Evolutionary conservation across 106 monocot genomes (phyloP).

Genomic region (Dioscorea zingiberensis): DNA sequence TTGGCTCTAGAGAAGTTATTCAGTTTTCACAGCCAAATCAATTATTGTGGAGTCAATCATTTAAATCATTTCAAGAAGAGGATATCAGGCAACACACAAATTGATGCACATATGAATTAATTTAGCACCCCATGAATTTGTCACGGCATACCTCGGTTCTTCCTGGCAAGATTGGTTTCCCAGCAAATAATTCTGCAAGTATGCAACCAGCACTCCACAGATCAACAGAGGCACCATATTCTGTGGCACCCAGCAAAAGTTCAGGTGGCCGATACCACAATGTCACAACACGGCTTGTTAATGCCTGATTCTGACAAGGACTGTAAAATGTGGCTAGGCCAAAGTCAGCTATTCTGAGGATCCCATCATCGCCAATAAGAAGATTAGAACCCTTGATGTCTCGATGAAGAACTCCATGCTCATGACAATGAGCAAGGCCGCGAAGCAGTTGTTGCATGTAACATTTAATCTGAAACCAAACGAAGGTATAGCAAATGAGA

Average conservation of each 20-base stretch:
- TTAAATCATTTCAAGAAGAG: too few species aligned
- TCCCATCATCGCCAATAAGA: conserved; percentile 60
- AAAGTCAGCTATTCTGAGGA: conserved; percentile 73
- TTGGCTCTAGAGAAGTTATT: too few species aligned
- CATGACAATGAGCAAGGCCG: conserved; percentile 81
- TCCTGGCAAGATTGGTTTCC: conserved; percentile 87
- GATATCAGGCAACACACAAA: too few species aligned
- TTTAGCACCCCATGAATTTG: too few species aligned
- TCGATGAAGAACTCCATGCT: conserved; percentile 61
- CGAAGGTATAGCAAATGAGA: not conserved
- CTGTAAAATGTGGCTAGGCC: conserved; percentile 56
- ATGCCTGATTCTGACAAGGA: conserved; percentile 42
- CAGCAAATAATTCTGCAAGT: conserved; percentile 70
- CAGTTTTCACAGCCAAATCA: too few species aligned
- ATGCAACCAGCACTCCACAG: conserved; percentile 89
- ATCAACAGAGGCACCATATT: conserved; percentile 67
- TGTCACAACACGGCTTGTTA: conserved; percentile 83
- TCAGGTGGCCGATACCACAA: conserved; percentile 91
- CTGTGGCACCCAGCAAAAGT: conserved; percentile 71
- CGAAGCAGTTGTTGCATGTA: conserved; percentile 70
- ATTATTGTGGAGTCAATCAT: too few species aligned
- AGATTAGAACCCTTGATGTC: conserved; percentile 92
- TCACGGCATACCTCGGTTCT: conserved; percentile 61
- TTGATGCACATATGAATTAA: too few species aligned
- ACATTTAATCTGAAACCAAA: conserved; percentile 57